Base-by-base conservation (phyloP, 129 eudicot species). In the Oenanthe sinensis region DNA sequence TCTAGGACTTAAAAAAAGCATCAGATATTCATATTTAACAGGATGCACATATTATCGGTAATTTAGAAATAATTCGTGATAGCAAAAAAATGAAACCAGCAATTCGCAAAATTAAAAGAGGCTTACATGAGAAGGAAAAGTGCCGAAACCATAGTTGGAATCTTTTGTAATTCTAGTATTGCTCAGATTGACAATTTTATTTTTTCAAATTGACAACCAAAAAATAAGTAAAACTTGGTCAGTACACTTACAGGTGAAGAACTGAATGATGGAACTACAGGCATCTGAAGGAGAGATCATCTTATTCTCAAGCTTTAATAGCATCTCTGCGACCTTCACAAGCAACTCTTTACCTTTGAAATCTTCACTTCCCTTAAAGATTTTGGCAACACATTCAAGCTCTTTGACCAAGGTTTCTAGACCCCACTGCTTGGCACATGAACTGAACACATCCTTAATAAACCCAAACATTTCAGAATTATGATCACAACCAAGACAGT, bases 381-480 rank as follows among this genome's bases (percentile, higher is more conserved):
- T 86, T 75, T 90, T 90, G 60, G 85, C 85, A 26, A 93, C 98
- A 82, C 96, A 90, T 40, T 93, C 91, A 80, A 93, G 94, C 81
- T 93, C 98, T 78, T 90, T 93, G 10, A 91, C 70, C 69, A 90
- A 83, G 6, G 85, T 81, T 42, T 86, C 92, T 22, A 79, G 78
- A 80, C 84, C 85, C 98, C 98, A 93, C n/a, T 84, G 88, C 83
- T 80, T 86, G 4, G 94, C 97, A 83, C 94, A 93, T 33, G 85
- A 52, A 79, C 77, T 75, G 49, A 90, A 93, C 8, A 90, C 97
- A 67, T 93, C 98, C 86, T 89, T 93, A 49, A 90, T 90, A 58
- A 93, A 93, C 60, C 98, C 98, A 87, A 87, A 86, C 98, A 93
- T 93, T 82, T 93, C 97, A 2, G 98, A 93, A 75, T 94, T 87